These are phyloP conservation scores for Coffea canephora DNA, from an alignment of 257 asterid species.

Conservation along the genomic window DNA sequence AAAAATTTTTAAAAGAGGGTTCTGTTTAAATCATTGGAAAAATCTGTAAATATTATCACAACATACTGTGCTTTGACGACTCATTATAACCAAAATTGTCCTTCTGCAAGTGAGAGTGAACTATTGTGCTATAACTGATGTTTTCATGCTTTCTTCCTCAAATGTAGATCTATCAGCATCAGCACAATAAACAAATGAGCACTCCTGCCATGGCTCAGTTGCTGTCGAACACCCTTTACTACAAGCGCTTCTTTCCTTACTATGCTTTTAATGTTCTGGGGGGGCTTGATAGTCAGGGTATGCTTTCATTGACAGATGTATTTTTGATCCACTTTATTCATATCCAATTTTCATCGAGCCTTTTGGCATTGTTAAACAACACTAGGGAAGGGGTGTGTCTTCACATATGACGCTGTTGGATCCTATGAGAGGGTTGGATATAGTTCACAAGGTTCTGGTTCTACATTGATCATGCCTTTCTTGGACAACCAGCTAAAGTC, in stretches of 20 bases:
- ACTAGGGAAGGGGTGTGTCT: conserved; percentile 68
- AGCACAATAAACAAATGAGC: conserved; percentile 90
- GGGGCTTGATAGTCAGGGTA: conserved; percentile 82
- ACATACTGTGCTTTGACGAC: background rate
- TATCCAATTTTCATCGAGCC: background rate
- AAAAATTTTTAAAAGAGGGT: background rate
- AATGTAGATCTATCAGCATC: conserved; percentile 65
- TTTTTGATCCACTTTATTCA: background rate
- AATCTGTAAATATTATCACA: background rate
- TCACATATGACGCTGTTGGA: conserved; percentile 91
- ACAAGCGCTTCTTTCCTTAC: conserved; percentile 82
- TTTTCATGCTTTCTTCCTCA: background rate
- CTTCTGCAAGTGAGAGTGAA: background rate
- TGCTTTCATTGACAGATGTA: conserved; percentile 1
- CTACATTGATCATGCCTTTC: conserved; percentile 86
- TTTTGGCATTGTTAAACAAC: background rate
- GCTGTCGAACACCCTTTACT: conserved; percentile 78
- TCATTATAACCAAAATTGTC: background rate
- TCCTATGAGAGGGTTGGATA: conserved; percentile 94
- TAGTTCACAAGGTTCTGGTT: conserved; percentile 91
- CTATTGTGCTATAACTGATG: background rate
- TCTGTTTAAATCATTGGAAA: background rate
- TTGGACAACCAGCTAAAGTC: conserved; percentile 59
- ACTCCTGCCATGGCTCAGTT: conserved; percentile 91
- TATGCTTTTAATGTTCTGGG: conserved; percentile 80